Evolutionary conservation across 306 rosid species (phyloP).

Genomic region (Dalbergia cochinchinensis): DNA sequence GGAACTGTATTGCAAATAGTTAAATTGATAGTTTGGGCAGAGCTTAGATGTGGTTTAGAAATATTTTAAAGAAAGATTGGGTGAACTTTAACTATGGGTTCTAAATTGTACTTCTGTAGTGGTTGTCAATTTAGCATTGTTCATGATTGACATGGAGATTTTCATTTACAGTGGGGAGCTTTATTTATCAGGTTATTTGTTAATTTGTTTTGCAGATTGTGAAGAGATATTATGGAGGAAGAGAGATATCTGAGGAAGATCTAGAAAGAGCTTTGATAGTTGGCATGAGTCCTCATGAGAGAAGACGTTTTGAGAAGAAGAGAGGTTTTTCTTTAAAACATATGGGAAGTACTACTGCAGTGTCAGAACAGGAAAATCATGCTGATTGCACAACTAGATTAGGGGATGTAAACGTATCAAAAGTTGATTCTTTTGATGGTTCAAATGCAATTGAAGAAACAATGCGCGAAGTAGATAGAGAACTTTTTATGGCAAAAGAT

Average conservation of each 20-base stretch:
- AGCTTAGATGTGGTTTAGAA: conserved; percentile 27
- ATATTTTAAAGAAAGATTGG: conserved; percentile 1
- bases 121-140: background rate
- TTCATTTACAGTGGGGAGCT: conserved; percentile 3
- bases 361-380: conserved; percentile 52
- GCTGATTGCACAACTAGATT: conserved; percentile 39
- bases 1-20: background rate
- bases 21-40: conserved; percentile 15
- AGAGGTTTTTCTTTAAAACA: conserved; percentile 66
- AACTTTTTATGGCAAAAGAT: conserved; percentile 41
- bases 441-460: conserved; percentile 43
- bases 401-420: conserved; percentile 43
- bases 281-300: conserved; percentile 92
- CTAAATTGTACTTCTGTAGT: conserved; percentile 16
- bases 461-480: conserved; percentile 39
- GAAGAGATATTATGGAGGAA: conserved; percentile 86
- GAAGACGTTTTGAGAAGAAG: conserved; percentile 76
- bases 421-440: conserved; percentile 43
- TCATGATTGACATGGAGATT: conserved; percentile 30
- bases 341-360: conserved; percentile 42
- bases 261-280: conserved; percentile 79
- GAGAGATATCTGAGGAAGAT: conserved; percentile 83
- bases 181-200: conserved; percentile 13
- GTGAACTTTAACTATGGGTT: conserved; percentile 29
- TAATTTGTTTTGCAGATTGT: conserved; percentile 64